A percentile compares a stretch with the other conserved stretches of the same genome.
Conservation (phyloP, 2,329 filamentous ascomycete species). For the Zymoseptoria brevis region DNA sequence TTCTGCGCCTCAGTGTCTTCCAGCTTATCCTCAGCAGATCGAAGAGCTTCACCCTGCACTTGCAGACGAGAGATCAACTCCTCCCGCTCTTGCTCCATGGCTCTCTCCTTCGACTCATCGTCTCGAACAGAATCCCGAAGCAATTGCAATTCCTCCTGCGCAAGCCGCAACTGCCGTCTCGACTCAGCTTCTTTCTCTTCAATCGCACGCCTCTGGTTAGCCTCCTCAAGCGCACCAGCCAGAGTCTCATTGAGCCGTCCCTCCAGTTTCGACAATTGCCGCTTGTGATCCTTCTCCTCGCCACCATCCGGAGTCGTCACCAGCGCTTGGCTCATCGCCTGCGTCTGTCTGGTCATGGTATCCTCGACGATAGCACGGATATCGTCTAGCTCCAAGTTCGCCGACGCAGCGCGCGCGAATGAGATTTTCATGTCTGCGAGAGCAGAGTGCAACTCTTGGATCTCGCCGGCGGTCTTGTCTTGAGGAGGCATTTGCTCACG, state of each 20-base stretch:
- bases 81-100: slow-evolving; percentile 37
- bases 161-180: slow-evolving; percentile 38
- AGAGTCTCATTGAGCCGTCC: slow-evolving; percentile 28
- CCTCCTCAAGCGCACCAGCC: slow-evolving; percentile 33
- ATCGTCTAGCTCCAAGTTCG: slow-evolving; percentile 40
- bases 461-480: slow-evolving; percentile 21
- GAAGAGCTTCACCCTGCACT: slow-evolving; percentile 25
- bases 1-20: slow-evolving; percentile 49
- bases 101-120: slow-evolving; percentile 35
- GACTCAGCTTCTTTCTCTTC: slow-evolving; percentile 40
- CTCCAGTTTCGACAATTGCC: slow-evolving; percentile 25
- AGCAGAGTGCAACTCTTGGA: slow-evolving; percentile 39
- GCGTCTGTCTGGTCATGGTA: slow-evolving; percentile 23
- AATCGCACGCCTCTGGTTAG: slow-evolving; percentile 34
- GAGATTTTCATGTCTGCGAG: slow-evolving; percentile 43
- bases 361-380: slow-evolving; percentile 32
- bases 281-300: slow-evolving; percentile 17
- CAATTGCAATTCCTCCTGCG: slow-evolving; percentile 42
- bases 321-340: slow-evolving; percentile 22
- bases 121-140: slow-evolving; percentile 37
- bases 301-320: slow-evolving; percentile 24
- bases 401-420: slow-evolving; percentile 38
- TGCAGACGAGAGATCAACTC: slow-evolving; percentile 34
- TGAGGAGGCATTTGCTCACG: slow-evolving; percentile 26
- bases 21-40: slow-evolving; percentile 21